Base-by-base conservation (phyloP, 805 yeast species). In the Allodekkera sacchari region DNA sequence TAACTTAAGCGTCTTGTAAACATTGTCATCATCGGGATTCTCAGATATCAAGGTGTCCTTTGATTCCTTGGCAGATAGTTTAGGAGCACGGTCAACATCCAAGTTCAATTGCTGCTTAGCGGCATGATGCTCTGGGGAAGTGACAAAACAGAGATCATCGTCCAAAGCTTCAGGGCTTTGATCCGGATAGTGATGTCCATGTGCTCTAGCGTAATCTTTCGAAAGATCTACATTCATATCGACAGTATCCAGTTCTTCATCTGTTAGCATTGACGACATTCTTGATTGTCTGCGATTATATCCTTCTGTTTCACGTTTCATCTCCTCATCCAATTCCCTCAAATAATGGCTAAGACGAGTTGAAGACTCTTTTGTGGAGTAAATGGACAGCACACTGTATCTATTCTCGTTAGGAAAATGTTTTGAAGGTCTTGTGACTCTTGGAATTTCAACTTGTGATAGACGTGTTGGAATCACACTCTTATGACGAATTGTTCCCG, bases 311-410 rank as follows among this genome's bases (percentile, higher is more conserved):
- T 8, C 11, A 13, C 31, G 19, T 28, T 27, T 36, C 28, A 43
- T 39, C 37, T 43, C 43, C 14, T 36, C 39, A 23, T 39, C 44
- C 10, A 42, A 20, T 13, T 43, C 51, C 26, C 56, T 61, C 36
- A 69, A 38, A 25, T 62, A 59, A 13, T 63, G 57, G 13, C 68
- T 70, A 46, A 79, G 61, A 47, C 80, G 77, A 24, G 68, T 69
- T 42, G 69, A 77, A 1, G 84, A 76, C 28, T 68, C 72, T 39
- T 69, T 74, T 3, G 87, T 74, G 1, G 88, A 79, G 44, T 77
- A 77, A 54, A 78, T 60, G 1, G 87, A 77, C 25, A 81, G 53
- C n/a, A 81, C 81, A 20, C 84, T 76, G 33, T 78, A 59, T 48
- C 92, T 68, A 54, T 76, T 81, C 47, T 74, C 74, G 34, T 66